Percentiles rank a stretch among this genome's conserved stretches.
Evolutionary conservation across 1,284 basidiomycete genomes (phyloP).

Genomic region (Vanrija sp.): DNA sequence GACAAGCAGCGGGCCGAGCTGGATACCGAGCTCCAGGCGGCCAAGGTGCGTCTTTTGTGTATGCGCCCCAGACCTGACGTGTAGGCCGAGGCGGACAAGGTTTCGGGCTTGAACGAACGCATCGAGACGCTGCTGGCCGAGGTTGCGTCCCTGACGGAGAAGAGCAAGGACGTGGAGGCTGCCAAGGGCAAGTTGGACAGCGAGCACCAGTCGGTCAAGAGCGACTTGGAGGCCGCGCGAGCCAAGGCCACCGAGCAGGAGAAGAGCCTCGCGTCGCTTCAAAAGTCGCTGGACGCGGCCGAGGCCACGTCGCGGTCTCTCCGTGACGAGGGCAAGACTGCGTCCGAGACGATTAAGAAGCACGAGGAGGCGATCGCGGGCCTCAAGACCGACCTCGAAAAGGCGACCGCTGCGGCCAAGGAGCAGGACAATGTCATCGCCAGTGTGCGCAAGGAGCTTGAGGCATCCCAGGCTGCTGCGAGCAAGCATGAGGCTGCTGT

Average conservation of each 20-base stretch:
- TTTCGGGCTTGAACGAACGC: not conserved
- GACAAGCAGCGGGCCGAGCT: slow-evolving; percentile 26
- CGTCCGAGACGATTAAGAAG: slow-evolving; percentile 3
- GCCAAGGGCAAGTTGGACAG: slow-evolving; percentile 24
- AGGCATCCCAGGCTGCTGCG: not conserved
- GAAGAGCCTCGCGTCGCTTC: slow-evolving; percentile 6
- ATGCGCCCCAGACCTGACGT: not conserved
- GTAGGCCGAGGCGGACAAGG: slow-evolving; percentile 9
- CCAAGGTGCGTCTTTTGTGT: slow-evolving; percentile 15
- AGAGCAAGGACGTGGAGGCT: slow-evolving; percentile 6
- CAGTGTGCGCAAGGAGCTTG: slow-evolving; percentile 2
- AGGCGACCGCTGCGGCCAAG: not conserved
- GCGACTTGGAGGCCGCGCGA: slow-evolving; percentile 1
- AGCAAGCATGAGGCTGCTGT: not conserved
- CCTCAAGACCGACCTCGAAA: slow-evolving; percentile 1
- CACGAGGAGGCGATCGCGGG: slow-evolving; percentile 1
- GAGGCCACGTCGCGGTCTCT: not conserved
- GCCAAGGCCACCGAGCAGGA: slow-evolving; percentile 5
- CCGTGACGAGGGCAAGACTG: not conserved
- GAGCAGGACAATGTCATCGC: slow-evolving; percentile 1
- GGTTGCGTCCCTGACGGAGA: slow-evolving; percentile 1
- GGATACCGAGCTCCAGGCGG: slow-evolving; percentile 22
- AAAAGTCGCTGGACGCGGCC: slow-evolving; percentile 9
- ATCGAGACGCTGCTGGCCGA: slow-evolving; percentile 2
- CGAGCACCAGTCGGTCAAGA: slow-evolving; percentile 7